Evolutionary conservation across 2,329 filamentous ascomycete species (phyloP).

Genomic region (Hortaea werneckii): DNA sequence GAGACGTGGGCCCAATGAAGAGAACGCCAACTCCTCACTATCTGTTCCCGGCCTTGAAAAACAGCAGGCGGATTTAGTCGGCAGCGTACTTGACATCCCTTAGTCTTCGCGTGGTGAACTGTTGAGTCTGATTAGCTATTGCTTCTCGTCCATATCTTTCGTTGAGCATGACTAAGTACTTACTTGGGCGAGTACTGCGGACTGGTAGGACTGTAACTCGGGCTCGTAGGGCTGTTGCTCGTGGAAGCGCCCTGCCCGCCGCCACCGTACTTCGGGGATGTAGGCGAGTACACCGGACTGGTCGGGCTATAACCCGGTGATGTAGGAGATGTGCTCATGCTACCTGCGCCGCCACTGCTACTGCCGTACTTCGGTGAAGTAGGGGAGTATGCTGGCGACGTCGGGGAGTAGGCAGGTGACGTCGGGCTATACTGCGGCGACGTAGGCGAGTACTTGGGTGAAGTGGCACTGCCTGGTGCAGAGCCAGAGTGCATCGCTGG

Average conservation of each 20-base stretch:
- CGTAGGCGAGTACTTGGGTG: constrained; percentile 41
- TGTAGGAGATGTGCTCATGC: constrained; percentile 10
- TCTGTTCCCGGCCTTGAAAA: neutral
- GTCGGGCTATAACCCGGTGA: constrained; percentile 42
- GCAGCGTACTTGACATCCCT: neutral
- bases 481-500: constrained; percentile 19
- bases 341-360: constrained; percentile 33
- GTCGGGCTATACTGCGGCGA: constrained; percentile 43
- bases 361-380: constrained; percentile 30
- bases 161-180: constrained; percentile 17
- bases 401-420: constrained; percentile 51
- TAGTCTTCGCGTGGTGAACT: constrained; percentile 22
- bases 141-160: neutral
- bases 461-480: constrained; percentile 29
- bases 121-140: neutral
- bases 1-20: constrained; percentile 27
- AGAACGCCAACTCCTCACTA: constrained; percentile 15
- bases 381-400: constrained; percentile 44
- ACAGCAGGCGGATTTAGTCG: neutral
- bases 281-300: constrained; percentile 41
- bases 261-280: constrained; percentile 17
- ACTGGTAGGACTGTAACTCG: constrained; percentile 46
- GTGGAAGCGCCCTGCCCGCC: constrained; percentile 11
- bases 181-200: constrained; percentile 40
- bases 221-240: constrained; percentile 46